phyloP scores from a whole-genome alignment of 1,284 basidiomycete genomes.

The Austropuccinia psidii region DNA sequence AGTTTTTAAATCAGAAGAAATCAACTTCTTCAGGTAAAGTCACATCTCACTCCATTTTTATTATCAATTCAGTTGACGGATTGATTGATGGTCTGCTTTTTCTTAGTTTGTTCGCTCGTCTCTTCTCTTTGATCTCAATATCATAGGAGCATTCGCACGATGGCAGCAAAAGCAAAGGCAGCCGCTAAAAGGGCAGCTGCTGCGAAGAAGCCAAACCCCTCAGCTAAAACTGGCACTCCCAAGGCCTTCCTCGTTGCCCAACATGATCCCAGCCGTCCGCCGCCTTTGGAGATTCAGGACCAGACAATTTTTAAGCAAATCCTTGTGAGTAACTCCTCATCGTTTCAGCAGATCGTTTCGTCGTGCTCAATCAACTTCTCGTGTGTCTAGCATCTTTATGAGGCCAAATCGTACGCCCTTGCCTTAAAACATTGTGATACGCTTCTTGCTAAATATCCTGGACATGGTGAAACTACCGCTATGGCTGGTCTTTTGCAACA shows the following conservation, averaged over 20 bases:
- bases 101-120: too few species aligned
- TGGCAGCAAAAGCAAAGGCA: conserved; percentile 31
- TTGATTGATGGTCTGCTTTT: too few species aligned
- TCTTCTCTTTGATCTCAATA: too few species aligned
- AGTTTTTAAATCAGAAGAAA: too few species aligned
- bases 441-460: conserved; percentile 89
- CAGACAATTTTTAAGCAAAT: conserved; percentile 4
- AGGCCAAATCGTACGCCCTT: conserved; percentile 80
- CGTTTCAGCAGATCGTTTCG: not conserved
- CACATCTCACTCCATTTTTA: too few species aligned
- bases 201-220: conserved; percentile 1
- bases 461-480: conserved; percentile 94
- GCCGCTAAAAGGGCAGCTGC: conserved; percentile 23
- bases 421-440: conserved; percentile 85
- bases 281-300: not conserved
- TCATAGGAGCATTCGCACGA: too few species aligned
- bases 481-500: conserved; percentile 86
- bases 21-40: too few species aligned
- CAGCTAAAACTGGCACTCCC: conserved; percentile 3
- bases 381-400: conserved; percentile 55
- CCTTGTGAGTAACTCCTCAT: not conserved
- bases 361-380: conserved; percentile 13
- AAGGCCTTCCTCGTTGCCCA: conserved; percentile 1
- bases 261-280: conserved; percentile 25
- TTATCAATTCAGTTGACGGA: too few species aligned